Evolutionary conservation across 192 early-diverging fungal species (phyloP).

Genomic region (Pilobolus umbonatus): DNA sequence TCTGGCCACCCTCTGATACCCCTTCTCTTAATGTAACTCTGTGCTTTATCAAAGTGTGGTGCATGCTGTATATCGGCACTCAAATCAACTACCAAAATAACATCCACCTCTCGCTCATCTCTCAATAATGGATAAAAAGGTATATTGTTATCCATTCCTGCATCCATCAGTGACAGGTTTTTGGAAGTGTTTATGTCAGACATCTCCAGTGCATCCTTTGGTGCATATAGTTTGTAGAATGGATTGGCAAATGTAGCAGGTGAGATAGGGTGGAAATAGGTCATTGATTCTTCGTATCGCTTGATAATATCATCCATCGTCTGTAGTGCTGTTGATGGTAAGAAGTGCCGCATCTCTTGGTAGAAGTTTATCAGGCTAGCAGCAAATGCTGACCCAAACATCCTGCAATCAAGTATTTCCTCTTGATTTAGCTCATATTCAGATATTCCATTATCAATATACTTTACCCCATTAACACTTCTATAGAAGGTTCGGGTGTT

Average conservation of each 20-base stretch:
- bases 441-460: neutral
- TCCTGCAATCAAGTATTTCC: conserved; percentile 11
- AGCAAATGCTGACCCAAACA: conserved; percentile 48
- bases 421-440: neutral
- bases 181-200: conserved; percentile 22
- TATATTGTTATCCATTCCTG: conserved; percentile 77
- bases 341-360: conserved; percentile 38
- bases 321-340: conserved; percentile 32
- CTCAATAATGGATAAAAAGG: conserved; percentile 70
- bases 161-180: conserved; percentile 65
- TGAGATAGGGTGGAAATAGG: conserved; percentile 57
- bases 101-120: conserved; percentile 62
- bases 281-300: conserved; percentile 49
- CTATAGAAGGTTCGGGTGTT: conserved; percentile 63
- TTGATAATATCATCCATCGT: conserved; percentile 37
- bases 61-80: conserved; percentile 67
- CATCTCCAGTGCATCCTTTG: conserved; percentile 17
- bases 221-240: conserved; percentile 44
- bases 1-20: conserved; percentile 56
- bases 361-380: conserved; percentile 49
- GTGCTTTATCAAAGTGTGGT: conserved; percentile 61
- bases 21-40: conserved; percentile 54
- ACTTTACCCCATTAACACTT: conserved; percentile 57
- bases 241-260: conserved; percentile 67
- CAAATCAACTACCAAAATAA: conserved; percentile 69